A percentile compares a stretch with the other conserved stretches of the same genome.
These are phyloP conservation scores for Corniculantispora saksenae DNA, from an alignment of 2,329 filamentous ascomycete species.

Conservation along the genomic window DNA sequence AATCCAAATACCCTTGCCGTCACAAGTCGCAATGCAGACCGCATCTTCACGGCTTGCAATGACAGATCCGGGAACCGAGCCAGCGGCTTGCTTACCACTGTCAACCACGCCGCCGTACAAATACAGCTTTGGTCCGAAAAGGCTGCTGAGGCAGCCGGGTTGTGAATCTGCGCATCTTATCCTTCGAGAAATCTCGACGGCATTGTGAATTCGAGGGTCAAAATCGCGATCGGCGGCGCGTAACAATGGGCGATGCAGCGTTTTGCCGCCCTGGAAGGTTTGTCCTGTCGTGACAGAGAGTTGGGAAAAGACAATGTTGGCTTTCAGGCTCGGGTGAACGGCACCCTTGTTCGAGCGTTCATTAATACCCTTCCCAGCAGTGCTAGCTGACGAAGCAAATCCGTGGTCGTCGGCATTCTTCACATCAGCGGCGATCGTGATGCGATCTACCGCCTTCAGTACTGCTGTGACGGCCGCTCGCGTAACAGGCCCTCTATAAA, in stretches of 20 bases:
- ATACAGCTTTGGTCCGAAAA: constrained; percentile 40
- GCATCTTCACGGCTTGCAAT: constrained; percentile 38
- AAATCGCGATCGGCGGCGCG: constrained; percentile 41
- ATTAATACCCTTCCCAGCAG: background rate
- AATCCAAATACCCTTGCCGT: constrained; percentile 43
- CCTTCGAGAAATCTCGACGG: constrained; percentile 41
- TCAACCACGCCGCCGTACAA: constrained; percentile 44
- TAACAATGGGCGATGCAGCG: constrained; percentile 39
- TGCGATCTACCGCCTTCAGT: constrained; percentile 38
- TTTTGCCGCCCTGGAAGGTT: constrained; percentile 39
- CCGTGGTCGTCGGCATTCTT: constrained; percentile 1
- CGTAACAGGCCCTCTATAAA: constrained; percentile 42
- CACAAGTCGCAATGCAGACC: constrained; percentile 39
- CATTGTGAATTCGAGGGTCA: constrained; percentile 34
- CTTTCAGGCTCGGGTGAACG: constrained; percentile 29
- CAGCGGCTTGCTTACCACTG: constrained; percentile 24
- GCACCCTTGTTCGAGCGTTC: background rate
- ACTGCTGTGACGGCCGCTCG: constrained; percentile 39
- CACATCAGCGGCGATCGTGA: constrained; percentile 29
- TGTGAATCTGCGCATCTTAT: constrained; percentile 44
- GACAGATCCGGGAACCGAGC: constrained; percentile 28
- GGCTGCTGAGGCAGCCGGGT: constrained; percentile 39
- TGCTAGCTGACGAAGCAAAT: constrained; percentile 15
- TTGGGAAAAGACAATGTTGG: constrained; percentile 29
- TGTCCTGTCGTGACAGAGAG: constrained; percentile 35